Conservation (phyloP, 2,329 filamentous ascomycete species). For the Botryotinia convoluta region DNA sequence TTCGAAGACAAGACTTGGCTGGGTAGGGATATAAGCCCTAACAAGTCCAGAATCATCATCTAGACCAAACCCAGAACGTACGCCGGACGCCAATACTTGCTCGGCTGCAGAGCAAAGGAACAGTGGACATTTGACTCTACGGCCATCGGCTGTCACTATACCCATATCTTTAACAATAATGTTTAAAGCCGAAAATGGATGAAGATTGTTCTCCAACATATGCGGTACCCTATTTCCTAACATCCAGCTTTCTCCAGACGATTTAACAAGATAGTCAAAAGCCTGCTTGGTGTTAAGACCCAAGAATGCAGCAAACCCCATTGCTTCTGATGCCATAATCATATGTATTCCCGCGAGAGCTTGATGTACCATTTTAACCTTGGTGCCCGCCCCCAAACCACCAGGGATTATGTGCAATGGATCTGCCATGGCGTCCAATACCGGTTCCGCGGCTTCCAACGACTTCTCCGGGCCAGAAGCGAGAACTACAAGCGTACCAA, state of each 20-base stretch:
- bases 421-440: constrained; percentile 46
- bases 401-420: constrained; percentile 58
- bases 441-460: constrained; percentile 26
- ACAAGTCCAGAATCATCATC: constrained; percentile 32
- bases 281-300: constrained; percentile 48
- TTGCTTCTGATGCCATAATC: constrained; percentile 56
- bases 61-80: constrained; percentile 21
- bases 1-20: constrained; percentile 27
- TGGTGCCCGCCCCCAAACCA: constrained; percentile 57
- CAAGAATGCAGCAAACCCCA: constrained; percentile 57
- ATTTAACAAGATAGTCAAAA: constrained; percentile 40
- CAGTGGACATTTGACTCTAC: constrained; percentile 39
- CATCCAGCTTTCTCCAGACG: constrained; percentile 46
- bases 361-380: constrained; percentile 54
- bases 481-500: constrained; percentile 75
- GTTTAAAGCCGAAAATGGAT: constrained; percentile 39
- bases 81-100: constrained; percentile 34
- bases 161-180: constrained; percentile 41
- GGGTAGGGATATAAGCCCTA: constrained; percentile 28
- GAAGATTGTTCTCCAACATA: constrained; percentile 52
- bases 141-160: constrained; percentile 37
- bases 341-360: constrained; percentile 60
- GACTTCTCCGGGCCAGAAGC: constrained; percentile 54
- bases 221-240: constrained; percentile 55
- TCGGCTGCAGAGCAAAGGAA: constrained; percentile 40